A percentile compares a stretch with the other conserved stretches of the same genome.
phyloP scores from a whole-genome alignment of 768 basidiomycete genomes.

The Boletus reticuloceps region DNA sequence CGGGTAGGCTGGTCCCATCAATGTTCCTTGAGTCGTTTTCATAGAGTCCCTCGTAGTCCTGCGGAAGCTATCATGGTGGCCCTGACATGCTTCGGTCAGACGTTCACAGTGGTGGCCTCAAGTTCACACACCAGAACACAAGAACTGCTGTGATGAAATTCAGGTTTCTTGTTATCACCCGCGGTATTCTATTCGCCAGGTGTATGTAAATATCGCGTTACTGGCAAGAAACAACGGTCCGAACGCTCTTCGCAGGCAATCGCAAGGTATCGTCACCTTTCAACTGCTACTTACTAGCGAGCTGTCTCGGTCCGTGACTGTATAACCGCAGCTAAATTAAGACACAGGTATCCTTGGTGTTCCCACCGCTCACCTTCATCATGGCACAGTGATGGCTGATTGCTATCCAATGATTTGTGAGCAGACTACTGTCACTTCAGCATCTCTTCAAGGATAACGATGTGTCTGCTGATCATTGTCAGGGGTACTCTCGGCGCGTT shows the following conservation, averaged over 20 bases:
- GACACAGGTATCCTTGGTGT: neutral
- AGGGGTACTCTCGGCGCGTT: neutral
- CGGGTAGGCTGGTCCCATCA: too few species aligned
- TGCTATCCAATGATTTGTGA: neutral
- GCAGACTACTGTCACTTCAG: neutral
- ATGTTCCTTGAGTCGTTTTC: too few species aligned
- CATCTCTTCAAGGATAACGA: neutral
- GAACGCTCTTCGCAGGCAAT: too few species aligned
- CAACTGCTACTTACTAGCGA: too few species aligned
- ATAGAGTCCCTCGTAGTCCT: too few species aligned
- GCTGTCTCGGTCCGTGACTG: neutral
- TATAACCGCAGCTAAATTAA: neutral
- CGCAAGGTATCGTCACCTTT: too few species aligned
- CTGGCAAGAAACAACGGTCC: too few species aligned
- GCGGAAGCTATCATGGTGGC: neutral
- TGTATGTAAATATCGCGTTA: too few species aligned
- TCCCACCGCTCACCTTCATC: neutral
- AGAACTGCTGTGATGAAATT: neutral
- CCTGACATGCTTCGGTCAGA: neutral
- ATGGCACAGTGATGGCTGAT: neutral
- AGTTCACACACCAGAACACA: neutral
- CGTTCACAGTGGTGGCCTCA: neutral
- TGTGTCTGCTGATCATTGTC: neutral
- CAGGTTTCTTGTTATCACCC: neutral
- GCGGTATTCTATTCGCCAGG: too few species aligned